phyloP scores from a whole-genome alignment of 2,329 filamentous ascomycete species.

The Dactylellina parvicollis region DNA sequence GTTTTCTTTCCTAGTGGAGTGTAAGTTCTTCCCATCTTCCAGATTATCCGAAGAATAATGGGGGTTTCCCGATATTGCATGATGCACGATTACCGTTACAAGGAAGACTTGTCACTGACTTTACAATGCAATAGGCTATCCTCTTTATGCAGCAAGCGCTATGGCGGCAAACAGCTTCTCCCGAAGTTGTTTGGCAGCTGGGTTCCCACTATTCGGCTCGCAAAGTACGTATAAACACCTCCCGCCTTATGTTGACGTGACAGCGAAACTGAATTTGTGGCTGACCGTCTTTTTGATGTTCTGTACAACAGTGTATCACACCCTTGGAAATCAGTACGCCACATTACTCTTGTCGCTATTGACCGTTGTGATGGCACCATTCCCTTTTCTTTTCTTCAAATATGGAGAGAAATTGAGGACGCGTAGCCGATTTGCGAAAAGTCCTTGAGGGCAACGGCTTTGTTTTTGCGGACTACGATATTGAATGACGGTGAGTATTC shows the following conservation, averaged over 20 bases:
- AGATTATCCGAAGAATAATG: constrained; percentile 57
- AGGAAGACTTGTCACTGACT: constrained; percentile 64
- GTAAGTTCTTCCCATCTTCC: constrained; percentile 60
- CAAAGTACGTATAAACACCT: constrained; percentile 63
- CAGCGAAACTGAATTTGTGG: not conserved
- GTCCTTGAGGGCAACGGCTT: too few relatives aligned
- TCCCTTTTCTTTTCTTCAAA: constrained; percentile 65
- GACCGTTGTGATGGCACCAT: constrained; percentile 71
- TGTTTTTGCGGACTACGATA: too few relatives aligned
- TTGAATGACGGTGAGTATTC: too few relatives aligned
- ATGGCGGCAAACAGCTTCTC: constrained; percentile 85
- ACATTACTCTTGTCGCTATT: constrained; percentile 71
- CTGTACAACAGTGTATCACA: constrained; percentile 68
- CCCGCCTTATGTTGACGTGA: constrained; percentile 61
- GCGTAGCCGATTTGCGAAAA: constrained; percentile 67
- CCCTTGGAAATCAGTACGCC: constrained; percentile 76
- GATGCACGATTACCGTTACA: constrained; percentile 15
- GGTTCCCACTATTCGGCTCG: constrained; percentile 78
- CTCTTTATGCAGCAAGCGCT: constrained; percentile 77
- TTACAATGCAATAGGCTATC: constrained; percentile 70
- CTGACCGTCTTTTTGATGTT: constrained; percentile 30
- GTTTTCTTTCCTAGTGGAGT: constrained; percentile 84
- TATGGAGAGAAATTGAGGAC: constrained; percentile 69
- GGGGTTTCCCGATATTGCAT: not conserved
- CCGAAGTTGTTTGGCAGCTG: constrained; percentile 79